These are phyloP conservation scores for Cornus controversa DNA, from an alignment of 148 eudicot genomes.

Conservation along the genomic window DNA sequence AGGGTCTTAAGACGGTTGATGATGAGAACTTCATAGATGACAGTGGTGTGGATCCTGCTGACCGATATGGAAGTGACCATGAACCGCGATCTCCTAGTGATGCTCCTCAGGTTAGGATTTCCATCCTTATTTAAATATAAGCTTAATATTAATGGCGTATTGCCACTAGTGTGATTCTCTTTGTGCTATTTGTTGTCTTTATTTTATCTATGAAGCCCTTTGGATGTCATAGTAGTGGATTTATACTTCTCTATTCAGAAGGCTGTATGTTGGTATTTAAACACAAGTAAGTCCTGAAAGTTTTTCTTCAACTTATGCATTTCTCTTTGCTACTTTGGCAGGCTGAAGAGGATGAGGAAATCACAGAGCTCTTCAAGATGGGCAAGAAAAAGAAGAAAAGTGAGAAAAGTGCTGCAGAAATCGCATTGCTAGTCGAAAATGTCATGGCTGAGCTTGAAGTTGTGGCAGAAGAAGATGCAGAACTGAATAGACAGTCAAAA, in stretches of 20 bases:
- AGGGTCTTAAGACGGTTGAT: constrained; percentile 62
- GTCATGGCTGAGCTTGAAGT: constrained; percentile 97
- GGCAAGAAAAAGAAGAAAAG: constrained; percentile 90
- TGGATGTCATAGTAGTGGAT: background rate
- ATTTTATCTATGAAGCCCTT: background rate
- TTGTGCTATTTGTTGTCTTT: background rate
- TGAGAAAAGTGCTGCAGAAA: constrained; percentile 93
- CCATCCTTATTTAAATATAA: background rate
- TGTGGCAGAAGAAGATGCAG: constrained; percentile 92
- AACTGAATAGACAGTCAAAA: constrained; percentile 62
- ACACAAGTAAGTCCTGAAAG: background rate
- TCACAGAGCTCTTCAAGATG: constrained; percentile 56
- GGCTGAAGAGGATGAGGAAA: constrained; percentile 94
- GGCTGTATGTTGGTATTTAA: background rate
- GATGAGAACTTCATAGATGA: constrained; percentile 97
- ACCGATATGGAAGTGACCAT: constrained; percentile 64
- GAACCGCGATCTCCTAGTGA: constrained; percentile 71
- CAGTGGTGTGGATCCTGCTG: constrained; percentile 81
- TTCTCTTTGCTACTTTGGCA: constrained; percentile 16
- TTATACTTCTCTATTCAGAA: background rate
- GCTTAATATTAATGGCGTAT: background rate
- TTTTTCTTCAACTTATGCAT: background rate
- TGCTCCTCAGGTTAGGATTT: constrained; percentile 65
- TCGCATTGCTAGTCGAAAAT: constrained; percentile 77
- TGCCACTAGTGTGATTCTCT: background rate